phyloP scores from a whole-genome alignment of 257 asterid genomes.

The Fraxinus quadrangulata region DNA sequence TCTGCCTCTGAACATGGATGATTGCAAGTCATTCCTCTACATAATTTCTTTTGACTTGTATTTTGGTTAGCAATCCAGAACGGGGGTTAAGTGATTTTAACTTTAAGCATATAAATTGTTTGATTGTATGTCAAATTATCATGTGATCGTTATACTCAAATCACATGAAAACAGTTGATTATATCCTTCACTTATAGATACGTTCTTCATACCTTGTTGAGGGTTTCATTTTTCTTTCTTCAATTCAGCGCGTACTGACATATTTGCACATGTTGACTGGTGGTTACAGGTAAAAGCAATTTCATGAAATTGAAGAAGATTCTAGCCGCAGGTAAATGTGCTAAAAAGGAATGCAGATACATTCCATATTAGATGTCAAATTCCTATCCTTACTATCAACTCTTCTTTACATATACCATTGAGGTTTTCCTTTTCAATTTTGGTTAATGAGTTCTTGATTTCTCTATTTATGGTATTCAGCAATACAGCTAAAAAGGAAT shows the following conservation, averaged over 20 bases:
- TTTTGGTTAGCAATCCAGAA: background rate
- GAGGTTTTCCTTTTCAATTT: no score
- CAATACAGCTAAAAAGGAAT: background rate
- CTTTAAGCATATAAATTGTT: background rate
- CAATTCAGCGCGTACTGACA: background rate
- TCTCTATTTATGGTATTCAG: conserved; percentile 21
- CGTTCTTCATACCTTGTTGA: background rate
- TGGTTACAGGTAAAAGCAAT: conserved; percentile 26
- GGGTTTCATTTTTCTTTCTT: background rate
- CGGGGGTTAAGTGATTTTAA: background rate
- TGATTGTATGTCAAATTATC: background rate
- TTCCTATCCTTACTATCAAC: no score
- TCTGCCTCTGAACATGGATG: no score
- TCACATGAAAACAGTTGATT: no score
- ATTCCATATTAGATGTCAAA: no score
- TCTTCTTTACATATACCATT: no score
- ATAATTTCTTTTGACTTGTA: background rate
- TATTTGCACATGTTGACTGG: conserved; percentile 18
- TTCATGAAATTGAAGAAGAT: background rate
- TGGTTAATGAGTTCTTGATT: background rate
- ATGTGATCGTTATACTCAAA: background rate
- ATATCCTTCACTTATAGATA: no score
- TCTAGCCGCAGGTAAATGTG: conserved; percentile 25
- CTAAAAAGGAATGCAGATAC: background rate
- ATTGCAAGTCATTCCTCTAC: background rate